Evolutionary conservation across 495 filamentous ascomycete genomes (phyloP), one percentile per base, ranked within the genome.

Genomic region (Penicillium daleae): DNA sequence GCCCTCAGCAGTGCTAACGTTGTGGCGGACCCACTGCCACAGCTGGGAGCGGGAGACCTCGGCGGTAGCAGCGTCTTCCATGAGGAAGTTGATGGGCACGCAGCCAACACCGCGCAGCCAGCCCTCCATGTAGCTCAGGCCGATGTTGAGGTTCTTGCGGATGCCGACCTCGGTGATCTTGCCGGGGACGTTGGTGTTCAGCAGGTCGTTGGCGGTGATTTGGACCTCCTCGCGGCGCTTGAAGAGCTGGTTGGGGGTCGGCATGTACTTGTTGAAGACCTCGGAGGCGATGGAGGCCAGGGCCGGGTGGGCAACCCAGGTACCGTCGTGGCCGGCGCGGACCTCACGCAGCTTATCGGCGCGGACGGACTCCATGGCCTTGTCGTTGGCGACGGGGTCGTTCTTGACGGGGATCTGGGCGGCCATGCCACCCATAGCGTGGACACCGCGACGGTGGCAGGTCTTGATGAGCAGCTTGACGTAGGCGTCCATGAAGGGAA

Each of bases 391-490:
- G 52, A 83, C 89, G 59, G 86, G 84, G 75, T 97, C 88, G 76
- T 93, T 89, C 81, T 99, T 99, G 81, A 98, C 96, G 33, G 95
- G 95, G 73, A 99, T 99, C 78, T 97, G 96, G 13, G 95, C 95
- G 22, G 96, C 95, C 95, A 99, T 99, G 66, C 95, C 95, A 66
- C 95, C 94, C 95, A 99, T 99, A 54, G 95, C 95, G 77, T 98
- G 96, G 21, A 98, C 96, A 49, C 93, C 92, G 62, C 95, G 87
- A 63, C 87, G 88, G 76, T 99, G 95, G 83, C 95, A 99, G 56
- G 95, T 98, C 83, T 97, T 92, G 79, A 99, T 97, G 40, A 99
- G 87, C 29, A 97, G 85, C 76, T 93, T 93, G 65, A 97, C 91
- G 71, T 99, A 98, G 54, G 95, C 85, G 67, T 98, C 94, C 95